These are phyloP conservation scores for Penicillium daleae DNA, from an alignment of 495 filamentous ascomycete species.

Conservation along the genomic window DNA sequence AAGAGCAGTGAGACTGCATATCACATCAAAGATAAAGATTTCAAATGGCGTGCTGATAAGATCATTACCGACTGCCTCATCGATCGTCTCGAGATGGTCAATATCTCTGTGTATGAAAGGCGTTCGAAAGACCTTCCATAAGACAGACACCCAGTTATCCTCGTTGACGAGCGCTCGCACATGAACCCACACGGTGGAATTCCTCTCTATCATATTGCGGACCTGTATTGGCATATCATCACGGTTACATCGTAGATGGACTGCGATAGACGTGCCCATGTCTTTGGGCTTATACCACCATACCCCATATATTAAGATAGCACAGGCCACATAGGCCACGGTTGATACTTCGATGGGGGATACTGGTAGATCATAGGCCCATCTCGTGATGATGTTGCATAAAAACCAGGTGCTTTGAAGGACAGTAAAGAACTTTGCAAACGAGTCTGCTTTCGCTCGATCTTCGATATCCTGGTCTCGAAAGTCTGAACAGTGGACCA, in stretches of 20 bases:
- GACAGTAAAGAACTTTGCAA: conserved; percentile 13
- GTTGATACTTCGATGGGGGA: conserved; percentile 5
- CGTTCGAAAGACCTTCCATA: not conserved
- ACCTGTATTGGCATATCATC: not conserved
- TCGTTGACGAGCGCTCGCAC: not conserved
- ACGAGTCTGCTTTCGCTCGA: conserved; percentile 16
- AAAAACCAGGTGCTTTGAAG: conserved; percentile 12
- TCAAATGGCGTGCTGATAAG: not conserved
- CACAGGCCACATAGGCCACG: conserved; percentile 7
- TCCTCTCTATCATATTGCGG: not conserved
- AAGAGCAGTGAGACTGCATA: conserved; percentile 3
- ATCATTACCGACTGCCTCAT: not conserved
- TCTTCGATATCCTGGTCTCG: conserved; percentile 15
- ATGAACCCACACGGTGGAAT: not conserved
- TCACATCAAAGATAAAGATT: not conserved
- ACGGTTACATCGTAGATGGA: conserved; percentile 6
- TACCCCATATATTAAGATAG: conserved; percentile 1
- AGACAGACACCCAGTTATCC: not conserved
- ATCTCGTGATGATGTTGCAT: not conserved
- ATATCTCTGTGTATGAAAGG: not conserved
- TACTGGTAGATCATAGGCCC: not conserved
- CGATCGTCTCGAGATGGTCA: not conserved
- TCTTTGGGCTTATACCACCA: conserved; percentile 9
- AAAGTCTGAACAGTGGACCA: conserved; percentile 8
- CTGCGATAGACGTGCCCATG: conserved; percentile 4